phyloP scores from a whole-genome alignment of 306 rosid species.

The Ochetophila trinervis region DNA sequence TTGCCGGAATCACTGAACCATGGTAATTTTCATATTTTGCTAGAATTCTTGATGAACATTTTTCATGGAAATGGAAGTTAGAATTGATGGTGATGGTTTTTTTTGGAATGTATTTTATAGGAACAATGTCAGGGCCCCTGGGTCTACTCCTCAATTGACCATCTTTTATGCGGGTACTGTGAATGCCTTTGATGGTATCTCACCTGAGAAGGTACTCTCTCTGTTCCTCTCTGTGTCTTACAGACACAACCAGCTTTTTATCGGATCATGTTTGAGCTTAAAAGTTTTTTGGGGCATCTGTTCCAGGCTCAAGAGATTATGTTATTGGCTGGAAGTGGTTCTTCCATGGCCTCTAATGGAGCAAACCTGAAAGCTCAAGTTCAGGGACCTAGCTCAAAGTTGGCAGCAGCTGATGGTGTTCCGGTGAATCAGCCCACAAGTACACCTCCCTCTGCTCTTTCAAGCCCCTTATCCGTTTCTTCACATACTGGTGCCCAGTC shows the following conservation, averaged over 20 bases:
- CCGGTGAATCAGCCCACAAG: constrained; percentile 42
- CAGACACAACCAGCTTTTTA: constrained; percentile 1
- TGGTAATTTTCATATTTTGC: constrained; percentile 41
- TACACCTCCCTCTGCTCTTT: constrained; percentile 41
- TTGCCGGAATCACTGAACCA: constrained; percentile 50
- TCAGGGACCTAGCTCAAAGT: constrained; percentile 44
- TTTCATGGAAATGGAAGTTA: background rate
- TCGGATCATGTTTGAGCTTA: constrained; percentile 16
- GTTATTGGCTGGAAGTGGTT: constrained; percentile 65
- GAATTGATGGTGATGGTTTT: background rate
- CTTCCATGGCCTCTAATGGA: constrained; percentile 34
- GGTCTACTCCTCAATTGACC: constrained; percentile 65
- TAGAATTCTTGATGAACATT: background rate
- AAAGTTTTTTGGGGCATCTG: constrained; percentile 26
- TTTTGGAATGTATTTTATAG: constrained; percentile 18
- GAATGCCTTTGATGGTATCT: constrained; percentile 66
- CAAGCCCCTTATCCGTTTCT: constrained; percentile 81
- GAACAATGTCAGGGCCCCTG: constrained; percentile 47
- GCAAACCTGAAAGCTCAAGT: constrained; percentile 46
- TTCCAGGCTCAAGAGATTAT: constrained; percentile 86
- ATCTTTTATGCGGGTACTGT: constrained; percentile 84
- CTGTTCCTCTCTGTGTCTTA: background rate
- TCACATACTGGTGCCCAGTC: constrained; percentile 68
- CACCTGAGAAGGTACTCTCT: constrained; percentile 66
- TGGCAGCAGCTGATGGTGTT: constrained; percentile 41